Percentiles rank a stretch among this genome's conserved stretches.
phyloP scores from a whole-genome alignment of 179 eudicot genomes.

The Camellia oleifera region DNA sequence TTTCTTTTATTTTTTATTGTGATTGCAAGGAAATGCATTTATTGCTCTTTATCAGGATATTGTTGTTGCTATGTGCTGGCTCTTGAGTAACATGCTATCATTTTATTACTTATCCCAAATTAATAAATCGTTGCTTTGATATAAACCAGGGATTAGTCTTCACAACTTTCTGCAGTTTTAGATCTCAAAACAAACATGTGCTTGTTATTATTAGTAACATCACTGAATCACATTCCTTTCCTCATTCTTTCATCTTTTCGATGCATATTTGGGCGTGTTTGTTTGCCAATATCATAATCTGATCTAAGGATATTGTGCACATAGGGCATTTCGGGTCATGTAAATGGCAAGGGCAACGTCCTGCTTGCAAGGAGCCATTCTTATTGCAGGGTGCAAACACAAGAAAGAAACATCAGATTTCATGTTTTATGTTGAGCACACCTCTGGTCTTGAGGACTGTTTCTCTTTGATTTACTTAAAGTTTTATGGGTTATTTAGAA shows the following conservation, averaged over 20 bases:
- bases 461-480: no score
- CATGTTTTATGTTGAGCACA: background rate
- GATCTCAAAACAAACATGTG: background rate
- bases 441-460: no score
- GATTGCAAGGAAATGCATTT: background rate
- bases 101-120: background rate
- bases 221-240: constrained; percentile 3
- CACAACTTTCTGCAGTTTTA: constrained; percentile 11
- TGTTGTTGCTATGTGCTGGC: background rate
- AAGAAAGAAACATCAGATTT: background rate
- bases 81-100: background rate
- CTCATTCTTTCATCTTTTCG: background rate
- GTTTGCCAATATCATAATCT: background rate
- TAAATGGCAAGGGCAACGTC: background rate
- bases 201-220: background rate
- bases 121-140: background rate
- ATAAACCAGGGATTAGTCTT: background rate
- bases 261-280: background rate
- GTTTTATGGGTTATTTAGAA: no score
- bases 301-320: background rate
- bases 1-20: background rate
- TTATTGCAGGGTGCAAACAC: background rate
- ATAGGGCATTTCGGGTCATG: background rate
- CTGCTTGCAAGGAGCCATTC: background rate
- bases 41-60: background rate